Evolutionary conservation across 176 grass and related monocot species (phyloP).

Genomic region (Secale cereale): DNA sequence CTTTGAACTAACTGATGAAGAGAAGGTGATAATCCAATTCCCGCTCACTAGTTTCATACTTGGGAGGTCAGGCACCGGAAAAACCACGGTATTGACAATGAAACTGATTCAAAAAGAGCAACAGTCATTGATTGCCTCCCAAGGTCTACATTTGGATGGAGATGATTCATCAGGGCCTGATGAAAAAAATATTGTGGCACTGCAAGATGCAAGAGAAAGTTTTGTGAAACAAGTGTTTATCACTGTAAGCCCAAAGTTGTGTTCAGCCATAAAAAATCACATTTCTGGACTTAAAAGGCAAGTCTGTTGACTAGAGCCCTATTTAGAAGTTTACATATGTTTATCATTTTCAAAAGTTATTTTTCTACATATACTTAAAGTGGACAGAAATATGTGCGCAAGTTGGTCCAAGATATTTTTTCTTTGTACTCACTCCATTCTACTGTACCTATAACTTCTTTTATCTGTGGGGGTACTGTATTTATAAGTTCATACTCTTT

Average conservation of each 20-base stretch:
- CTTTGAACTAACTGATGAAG: conserved; percentile 85
- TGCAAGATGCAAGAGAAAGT: conserved; percentile 8
- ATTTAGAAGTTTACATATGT: neutral
- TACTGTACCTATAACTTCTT: neutral
- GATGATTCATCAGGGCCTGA: conserved; percentile 8
- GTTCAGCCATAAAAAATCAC: conserved; percentile 75
- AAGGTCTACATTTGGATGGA: conserved; percentile 25
- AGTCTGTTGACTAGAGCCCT: neutral
- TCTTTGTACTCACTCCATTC: neutral
- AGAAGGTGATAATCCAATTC: conserved; percentile 67
- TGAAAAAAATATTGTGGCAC: neutral
- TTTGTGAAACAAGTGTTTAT: conserved; percentile 82
- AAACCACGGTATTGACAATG: conserved; percentile 84
- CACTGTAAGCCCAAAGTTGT: conserved; percentile 84
- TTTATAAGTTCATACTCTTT: neutral
- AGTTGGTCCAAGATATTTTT: neutral
- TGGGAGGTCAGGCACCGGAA: conserved; percentile 89
- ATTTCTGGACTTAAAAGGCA: conserved; percentile 60
- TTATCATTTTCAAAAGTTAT: neutral
- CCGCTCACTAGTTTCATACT: conserved; percentile 77
- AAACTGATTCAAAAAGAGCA: conserved; percentile 78
- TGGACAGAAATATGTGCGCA: neutral
- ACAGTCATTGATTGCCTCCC: conserved; percentile 56
- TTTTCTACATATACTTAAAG: neutral
- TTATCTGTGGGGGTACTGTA: neutral